Evolutionary conservation across 192 early-diverging fungal genomes (phyloP).

Genomic region (Jimgerdemannia flammicorona): DNA sequence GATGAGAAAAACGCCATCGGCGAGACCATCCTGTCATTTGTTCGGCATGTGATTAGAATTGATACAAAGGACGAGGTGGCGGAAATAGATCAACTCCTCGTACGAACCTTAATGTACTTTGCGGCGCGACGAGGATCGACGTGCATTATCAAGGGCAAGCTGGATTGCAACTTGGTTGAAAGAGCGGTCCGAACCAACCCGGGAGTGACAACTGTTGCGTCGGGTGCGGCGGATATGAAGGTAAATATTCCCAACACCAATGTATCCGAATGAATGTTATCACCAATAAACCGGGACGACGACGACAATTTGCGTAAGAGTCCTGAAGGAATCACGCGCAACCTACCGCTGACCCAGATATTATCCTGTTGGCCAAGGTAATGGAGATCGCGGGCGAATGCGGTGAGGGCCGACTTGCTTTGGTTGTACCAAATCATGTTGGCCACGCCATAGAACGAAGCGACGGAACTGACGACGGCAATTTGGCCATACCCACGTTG

Average conservation of each 20-base stretch:
- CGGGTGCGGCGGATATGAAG: not conserved
- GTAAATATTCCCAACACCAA: too few species aligned
- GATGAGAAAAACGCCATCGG: not conserved
- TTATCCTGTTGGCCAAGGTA: conserved; percentile 13
- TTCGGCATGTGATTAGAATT: too few species aligned
- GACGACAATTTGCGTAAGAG: too few species aligned
- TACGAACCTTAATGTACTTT: not conserved
- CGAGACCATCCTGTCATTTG: not conserved
- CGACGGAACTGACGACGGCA: too few species aligned
- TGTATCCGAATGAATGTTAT: too few species aligned
- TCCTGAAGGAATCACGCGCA: too few species aligned
- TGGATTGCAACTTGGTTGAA: not conserved
- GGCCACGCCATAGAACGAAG: too few species aligned
- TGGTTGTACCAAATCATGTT: conserved; percentile 13
- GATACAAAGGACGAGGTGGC: too few species aligned
- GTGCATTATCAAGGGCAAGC: not conserved
- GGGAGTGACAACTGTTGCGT: not conserved
- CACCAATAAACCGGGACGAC: too few species aligned
- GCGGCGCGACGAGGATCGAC: not conserved
- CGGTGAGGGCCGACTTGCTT: conserved; percentile 14
- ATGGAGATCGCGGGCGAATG: conserved; percentile 14
- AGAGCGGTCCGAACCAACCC: not conserved
- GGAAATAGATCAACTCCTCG: too few species aligned
- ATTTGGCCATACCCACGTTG: too few species aligned
- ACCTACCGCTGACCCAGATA: conserved; percentile 3